Base-by-base conservation (phyloP, 2,329 filamentous ascomycete genomes). In the Sclerotinia glacialis region DNA sequence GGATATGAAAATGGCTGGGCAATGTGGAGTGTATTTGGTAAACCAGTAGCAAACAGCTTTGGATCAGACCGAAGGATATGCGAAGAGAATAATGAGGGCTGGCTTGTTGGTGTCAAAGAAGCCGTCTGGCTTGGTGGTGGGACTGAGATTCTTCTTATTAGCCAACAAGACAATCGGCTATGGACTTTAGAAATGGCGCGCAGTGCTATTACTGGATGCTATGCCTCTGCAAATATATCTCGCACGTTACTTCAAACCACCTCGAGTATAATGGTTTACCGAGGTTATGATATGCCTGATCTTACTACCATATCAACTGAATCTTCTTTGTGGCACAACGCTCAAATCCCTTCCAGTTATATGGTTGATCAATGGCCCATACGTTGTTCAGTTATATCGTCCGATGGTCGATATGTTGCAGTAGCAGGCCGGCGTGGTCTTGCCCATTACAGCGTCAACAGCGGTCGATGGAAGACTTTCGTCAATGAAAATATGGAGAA, bases 21-120 rank as follows among this genome's bases (percentile, higher is more conserved):
- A 5, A 94, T 89, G 56, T 99, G 94, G 94, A 98, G 94, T 76
- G 95, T 98, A 47, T 99, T 96, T 78, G 95, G 95, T 44, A 97
- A 97, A 77, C 85, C 89, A 2, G 89, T 93, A 18, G 93, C 90
- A 65, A 92, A 87, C 72, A 97, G 92, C 75, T 98, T 98, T 76
- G 83, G 84, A 8, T 83, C 86, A 16, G 91, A 96, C 72, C 80
- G 82, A 34, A 78, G 80, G 2, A 81, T 92, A 47, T 86, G 88
- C 2, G 79, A 83, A 59, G 79, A 80, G 8, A 94, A 95, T 73
- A 85, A 84, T 37, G 94, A 99, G 75, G 84, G 86, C 54, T 98
- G 94, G 92, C 82, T 98, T n/a, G 83, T 85, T 7, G 92, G 93
- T 4, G 83, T 97, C 31, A 83, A 82, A 26, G 87, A 90, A 72